A percentile compares a stretch with the other conserved stretches of the same genome.
Conservation (phyloP, 1,284 basidiomycete species). For the Cystobasidium pallidum region DNA sequence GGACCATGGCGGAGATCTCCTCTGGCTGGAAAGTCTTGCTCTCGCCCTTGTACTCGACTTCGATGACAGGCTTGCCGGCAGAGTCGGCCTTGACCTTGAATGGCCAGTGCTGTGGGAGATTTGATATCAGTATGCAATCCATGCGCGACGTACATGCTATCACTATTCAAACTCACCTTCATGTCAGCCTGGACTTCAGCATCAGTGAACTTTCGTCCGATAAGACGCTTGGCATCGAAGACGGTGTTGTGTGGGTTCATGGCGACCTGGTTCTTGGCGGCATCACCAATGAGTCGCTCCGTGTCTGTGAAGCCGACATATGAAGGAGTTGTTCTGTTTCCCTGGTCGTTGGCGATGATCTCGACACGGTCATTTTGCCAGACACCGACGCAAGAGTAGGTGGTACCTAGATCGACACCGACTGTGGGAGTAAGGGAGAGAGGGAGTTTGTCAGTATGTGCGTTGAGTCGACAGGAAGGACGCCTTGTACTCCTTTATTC, state of each 20-base stretch:
- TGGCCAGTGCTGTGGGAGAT: slow-evolving; percentile 61
- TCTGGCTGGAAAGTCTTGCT: slow-evolving; percentile 90
- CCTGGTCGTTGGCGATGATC: slow-evolving; percentile 88
- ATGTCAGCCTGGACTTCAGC: slow-evolving; percentile 89
- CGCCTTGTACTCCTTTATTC: neutral
- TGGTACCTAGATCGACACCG: slow-evolving; percentile 58
- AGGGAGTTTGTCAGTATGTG: neutral
- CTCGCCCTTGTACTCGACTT: slow-evolving; percentile 87
- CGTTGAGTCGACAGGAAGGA: neutral
- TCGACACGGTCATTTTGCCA: slow-evolving; percentile 99
- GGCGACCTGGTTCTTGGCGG: slow-evolving; percentile 73
- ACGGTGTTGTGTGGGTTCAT: slow-evolving; percentile 70
- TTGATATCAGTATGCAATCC: neutral
- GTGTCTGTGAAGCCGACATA: slow-evolving; percentile 84
- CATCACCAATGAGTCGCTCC: slow-evolving; percentile 93
- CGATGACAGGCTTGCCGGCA: slow-evolving; percentile 81
- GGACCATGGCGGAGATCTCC: slow-evolving; percentile 96
- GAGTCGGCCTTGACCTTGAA: slow-evolving; percentile 82
- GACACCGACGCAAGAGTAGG: slow-evolving; percentile 79
- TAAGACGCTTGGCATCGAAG: slow-evolving; percentile 87
- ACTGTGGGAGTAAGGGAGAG: neutral
- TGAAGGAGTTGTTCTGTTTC: slow-evolving; percentile 93
- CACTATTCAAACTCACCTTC: slow-evolving; percentile 60
- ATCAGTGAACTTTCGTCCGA: slow-evolving; percentile 83
- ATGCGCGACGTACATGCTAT: too few relatives aligned